phyloP scores from a whole-genome alignment of 2,329 filamentous ascomycete genomes.

The Microdochium paspali region DNA sequence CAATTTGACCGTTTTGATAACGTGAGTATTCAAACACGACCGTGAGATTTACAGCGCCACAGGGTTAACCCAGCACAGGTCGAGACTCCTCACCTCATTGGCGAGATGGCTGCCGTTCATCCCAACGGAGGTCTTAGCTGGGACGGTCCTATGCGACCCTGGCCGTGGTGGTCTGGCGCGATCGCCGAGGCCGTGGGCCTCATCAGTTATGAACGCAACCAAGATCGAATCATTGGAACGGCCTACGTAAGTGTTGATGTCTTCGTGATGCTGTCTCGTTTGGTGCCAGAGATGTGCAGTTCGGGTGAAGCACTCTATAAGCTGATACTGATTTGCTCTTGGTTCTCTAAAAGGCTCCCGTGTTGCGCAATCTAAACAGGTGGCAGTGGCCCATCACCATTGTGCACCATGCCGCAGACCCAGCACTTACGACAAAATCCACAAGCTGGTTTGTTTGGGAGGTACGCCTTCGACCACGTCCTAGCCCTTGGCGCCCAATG shows the following conservation, averaged over 20 bases:
- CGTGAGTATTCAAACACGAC: conserved; percentile 10
- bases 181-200: conserved; percentile 58
- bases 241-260: conserved; percentile 26
- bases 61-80: not conserved
- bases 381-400: conserved; percentile 44
- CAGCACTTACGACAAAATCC: conserved; percentile 35
- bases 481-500: not conserved
- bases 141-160: conserved; percentile 32
- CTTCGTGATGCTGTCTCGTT: not conserved
- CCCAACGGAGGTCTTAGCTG: conserved; percentile 41
- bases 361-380: conserved; percentile 37
- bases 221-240: conserved; percentile 44
- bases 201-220: conserved; percentile 56
- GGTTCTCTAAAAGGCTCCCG: no score
- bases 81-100: conserved; percentile 12
- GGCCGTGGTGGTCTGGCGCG: conserved; percentile 48
- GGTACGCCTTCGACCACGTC: conserved; percentile 7
- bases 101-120: conserved; percentile 42
- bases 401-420: conserved; percentile 37
- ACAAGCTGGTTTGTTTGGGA: conserved; percentile 41
- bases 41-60: conserved; percentile 1
- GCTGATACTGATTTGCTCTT: no score
- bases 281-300: not conserved
- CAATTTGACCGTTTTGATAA: conserved; percentile 46
- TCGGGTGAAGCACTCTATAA: no score